These are phyloP conservation scores for Diatrype stigma DNA, from an alignment of 2,329 filamentous ascomycete species.

Conservation along the genomic window DNA sequence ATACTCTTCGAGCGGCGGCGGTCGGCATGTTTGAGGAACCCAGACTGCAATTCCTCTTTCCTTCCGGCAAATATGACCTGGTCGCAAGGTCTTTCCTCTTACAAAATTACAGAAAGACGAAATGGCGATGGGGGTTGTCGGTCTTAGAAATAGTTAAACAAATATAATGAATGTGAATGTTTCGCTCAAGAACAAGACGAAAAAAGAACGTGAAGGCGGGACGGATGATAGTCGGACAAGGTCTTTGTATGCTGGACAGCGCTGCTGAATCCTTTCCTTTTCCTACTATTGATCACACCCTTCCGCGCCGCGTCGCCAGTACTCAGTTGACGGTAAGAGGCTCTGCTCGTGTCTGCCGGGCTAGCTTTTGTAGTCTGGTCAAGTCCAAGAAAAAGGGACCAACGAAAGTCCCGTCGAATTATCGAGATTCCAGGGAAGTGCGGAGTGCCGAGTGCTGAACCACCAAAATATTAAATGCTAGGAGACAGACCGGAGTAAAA, in stretches of 20 bases:
- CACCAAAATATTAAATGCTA: neutral
- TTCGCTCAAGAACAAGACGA: conserved; percentile 14
- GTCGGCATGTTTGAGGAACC: conserved; percentile 51
- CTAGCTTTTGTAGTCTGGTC: conserved; percentile 1
- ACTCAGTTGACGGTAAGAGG: neutral
- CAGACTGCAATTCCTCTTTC: conserved; percentile 2
- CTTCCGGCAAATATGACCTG: neutral
- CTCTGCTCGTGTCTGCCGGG: neutral
- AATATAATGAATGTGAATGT: conserved; percentile 2
- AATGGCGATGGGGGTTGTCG: conserved; percentile 3
- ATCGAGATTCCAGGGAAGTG: neutral
- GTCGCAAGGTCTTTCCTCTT: neutral
- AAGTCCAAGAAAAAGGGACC: conserved; percentile 9
- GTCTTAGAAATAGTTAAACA: neutral
- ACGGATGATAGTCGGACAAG: conserved; percentile 15
- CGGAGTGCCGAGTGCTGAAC: neutral
- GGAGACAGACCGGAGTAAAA: neutral
- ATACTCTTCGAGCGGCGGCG: conserved; percentile 56
- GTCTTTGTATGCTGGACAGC: conserved; percentile 38
- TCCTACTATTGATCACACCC: conserved; percentile 21
- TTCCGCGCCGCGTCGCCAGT: conserved; percentile 14
- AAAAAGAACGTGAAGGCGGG: conserved; percentile 21
- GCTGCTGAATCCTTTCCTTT: conserved; percentile 46
- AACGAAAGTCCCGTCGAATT: conserved; percentile 8
- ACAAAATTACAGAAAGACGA: too few species aligned